Evolutionary conservation across 1,284 basidiomycete species (phyloP).

Genomic region (Tausonia pullulans): DNA sequence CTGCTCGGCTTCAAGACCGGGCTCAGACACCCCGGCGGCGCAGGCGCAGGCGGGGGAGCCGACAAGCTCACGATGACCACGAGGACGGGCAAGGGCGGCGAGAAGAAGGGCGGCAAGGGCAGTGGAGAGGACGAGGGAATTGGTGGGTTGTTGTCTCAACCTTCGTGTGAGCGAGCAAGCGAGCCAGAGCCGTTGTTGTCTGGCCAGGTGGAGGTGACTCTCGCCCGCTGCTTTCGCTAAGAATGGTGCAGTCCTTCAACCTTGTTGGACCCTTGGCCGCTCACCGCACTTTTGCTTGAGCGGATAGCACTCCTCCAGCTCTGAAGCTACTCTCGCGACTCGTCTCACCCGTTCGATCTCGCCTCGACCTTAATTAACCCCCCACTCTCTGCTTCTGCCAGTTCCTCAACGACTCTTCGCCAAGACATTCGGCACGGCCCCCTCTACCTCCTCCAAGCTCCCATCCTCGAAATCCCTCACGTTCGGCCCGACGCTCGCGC

Average conservation of each 20-base stretch:
- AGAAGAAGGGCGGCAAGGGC: slow-evolving; percentile 7
- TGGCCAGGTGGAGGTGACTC: no score
- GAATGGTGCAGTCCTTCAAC: no score
- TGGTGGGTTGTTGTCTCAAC: background rate
- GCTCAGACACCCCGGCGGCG: background rate
- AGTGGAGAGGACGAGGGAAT: background rate
- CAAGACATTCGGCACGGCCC: background rate
- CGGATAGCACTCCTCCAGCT: no score
- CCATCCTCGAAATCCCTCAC: slow-evolving; percentile 5
- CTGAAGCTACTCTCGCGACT: no score
- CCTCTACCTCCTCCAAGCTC: background rate
- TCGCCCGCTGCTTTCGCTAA: no score
- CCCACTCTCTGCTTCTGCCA: background rate
- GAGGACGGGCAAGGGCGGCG: background rate
- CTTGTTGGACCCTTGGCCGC: no score
- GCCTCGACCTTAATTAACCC: no score
- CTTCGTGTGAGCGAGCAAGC: no score
- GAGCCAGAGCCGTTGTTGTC: no score
- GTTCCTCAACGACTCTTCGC: slow-evolving; percentile 4
- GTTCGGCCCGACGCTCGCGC: background rate
- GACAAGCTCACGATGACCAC: slow-evolving; percentile 4
- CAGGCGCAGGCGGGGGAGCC: background rate
- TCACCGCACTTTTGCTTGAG: no score
- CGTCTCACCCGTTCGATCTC: no score
- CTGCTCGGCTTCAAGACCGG: slow-evolving; percentile 88